Conservation (phyloP, 31 red algal species). For the Odonthalia washingtoniensis region DNA sequence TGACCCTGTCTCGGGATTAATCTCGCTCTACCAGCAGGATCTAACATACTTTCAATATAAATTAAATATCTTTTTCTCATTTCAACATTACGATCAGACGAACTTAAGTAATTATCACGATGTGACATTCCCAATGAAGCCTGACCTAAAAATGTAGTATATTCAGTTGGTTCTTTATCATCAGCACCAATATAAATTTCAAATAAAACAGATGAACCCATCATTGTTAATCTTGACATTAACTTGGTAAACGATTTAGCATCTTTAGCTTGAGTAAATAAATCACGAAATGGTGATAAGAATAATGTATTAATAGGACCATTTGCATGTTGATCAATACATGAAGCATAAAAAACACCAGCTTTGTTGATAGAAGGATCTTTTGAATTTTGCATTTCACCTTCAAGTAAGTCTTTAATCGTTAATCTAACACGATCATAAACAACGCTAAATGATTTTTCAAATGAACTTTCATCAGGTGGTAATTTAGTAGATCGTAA, state of each 20-base stretch:
- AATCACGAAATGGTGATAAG: constrained; percentile 51
- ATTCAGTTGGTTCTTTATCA: constrained; percentile 63
- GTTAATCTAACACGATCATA: constrained; percentile 50
- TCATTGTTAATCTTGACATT: constrained; percentile 50
- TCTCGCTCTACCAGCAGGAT: constrained; percentile 60
- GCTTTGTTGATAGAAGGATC: constrained; percentile 26
- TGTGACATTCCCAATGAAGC: constrained; percentile 86
- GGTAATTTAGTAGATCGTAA: constrained; percentile 67
- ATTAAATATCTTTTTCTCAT: constrained; percentile 57
- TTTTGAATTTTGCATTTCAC: constrained; percentile 38
- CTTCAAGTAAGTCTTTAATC: constrained; percentile 69
- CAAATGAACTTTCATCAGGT: constrained; percentile 51
- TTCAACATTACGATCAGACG: constrained; percentile 58
- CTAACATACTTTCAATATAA: constrained; percentile 62
- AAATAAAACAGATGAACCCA: constrained; percentile 47
- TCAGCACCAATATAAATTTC: constrained; percentile 69
- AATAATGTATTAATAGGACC: constrained; percentile 58
- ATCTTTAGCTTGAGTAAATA: constrained; percentile 48
- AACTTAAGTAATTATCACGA: constrained; percentile 79
- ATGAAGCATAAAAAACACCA: constrained; percentile 75
- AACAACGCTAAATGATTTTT: constrained; percentile 66
- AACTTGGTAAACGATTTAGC: constrained; percentile 28
- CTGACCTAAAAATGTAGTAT: constrained; percentile 77
- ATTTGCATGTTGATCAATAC: constrained; percentile 65
- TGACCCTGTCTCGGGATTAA: constrained; percentile 73